Percentiles rank a stretch among this genome's conserved stretches.
These are phyloP conservation scores for Neocatenulostroma microsporum DNA, from an alignment of 2,329 filamentous ascomycete genomes.

Conservation along the genomic window DNA sequence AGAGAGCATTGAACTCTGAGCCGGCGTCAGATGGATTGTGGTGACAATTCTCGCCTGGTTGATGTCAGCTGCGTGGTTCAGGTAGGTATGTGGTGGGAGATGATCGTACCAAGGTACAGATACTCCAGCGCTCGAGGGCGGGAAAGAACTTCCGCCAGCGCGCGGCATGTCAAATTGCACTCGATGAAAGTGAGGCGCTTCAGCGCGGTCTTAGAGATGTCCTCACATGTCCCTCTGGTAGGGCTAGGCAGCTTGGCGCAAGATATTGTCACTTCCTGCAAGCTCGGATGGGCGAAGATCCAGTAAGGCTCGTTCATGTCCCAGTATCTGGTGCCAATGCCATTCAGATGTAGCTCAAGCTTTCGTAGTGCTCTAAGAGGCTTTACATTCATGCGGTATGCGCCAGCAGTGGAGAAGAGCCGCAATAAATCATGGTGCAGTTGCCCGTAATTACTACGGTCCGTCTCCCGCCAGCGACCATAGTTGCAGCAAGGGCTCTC, in stretches of 20 bases:
- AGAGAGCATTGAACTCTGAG: no score
- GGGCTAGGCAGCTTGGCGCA: neutral
- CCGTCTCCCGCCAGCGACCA: neutral
- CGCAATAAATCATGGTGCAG: neutral
- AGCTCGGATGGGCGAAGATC: constrained; percentile 4
- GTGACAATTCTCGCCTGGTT: no score
- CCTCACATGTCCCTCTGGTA: neutral
- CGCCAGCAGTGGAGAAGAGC: neutral
- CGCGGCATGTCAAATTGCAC: constrained; percentile 1
- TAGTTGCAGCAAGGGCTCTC: constrained; percentile 5
- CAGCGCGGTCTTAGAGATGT: neutral
- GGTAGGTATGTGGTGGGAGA: neutral
- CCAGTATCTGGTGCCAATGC: neutral
- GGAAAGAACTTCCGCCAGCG: neutral
- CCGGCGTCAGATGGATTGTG: no score
- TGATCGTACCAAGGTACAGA: constrained; percentile 1
- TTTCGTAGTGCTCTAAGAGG: neutral
- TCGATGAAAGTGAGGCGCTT: constrained; percentile 3
- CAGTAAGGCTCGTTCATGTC: neutral
- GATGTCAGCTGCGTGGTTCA: no score
- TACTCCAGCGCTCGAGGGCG: constrained; percentile 3
- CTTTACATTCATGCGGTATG: neutral
- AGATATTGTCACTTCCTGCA: constrained; percentile 4
- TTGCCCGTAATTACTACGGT: no score
- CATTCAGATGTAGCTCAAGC: constrained; percentile 1